Evolutionary conservation across 139 green algal genomes (phyloP).

Genomic region (Chlamydomonas sp.): DNA sequence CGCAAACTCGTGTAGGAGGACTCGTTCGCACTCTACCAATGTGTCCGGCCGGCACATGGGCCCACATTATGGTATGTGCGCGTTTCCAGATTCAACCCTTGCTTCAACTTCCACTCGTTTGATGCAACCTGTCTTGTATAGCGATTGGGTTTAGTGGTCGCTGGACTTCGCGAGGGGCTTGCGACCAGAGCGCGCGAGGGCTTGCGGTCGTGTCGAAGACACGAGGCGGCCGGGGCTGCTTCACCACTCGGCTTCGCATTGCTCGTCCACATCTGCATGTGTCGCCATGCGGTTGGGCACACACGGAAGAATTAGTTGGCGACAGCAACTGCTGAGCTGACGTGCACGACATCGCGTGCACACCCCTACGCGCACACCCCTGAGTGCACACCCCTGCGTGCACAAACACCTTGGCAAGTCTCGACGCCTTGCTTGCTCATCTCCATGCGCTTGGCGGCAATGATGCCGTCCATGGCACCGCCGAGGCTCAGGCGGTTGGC

Average conservation of each 20-base stretch:
- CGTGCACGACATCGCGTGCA: neutral
- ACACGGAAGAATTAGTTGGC: too few species aligned
- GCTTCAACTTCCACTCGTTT: neutral
- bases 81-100: neutral
- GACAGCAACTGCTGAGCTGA: too few species aligned
- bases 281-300: too few species aligned
- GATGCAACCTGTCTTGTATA: neutral
- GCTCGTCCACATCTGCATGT: constrained; percentile 37
- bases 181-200: neutral
- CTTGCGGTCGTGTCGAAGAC: neutral
- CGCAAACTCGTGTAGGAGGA: neutral
- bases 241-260: constrained; percentile 32
- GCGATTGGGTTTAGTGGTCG: neutral
- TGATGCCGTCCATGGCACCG: constrained; percentile 33
- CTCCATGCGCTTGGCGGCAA: constrained; percentile 44
- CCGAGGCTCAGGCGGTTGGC: constrained; percentile 45
- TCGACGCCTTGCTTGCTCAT: constrained; percentile 42
- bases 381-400: neutral
- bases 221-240: too few species aligned
- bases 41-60: neutral
- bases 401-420: constrained; percentile 22
- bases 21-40: too few species aligned
- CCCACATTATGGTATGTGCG: neutral
- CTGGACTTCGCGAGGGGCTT: neutral
- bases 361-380: neutral